A percentile compares a stretch with the other conserved stretches of the same genome.
Conservation (phyloP, 129 eudicot species). For the Chrysanthemum lavandulifolium region DNA sequence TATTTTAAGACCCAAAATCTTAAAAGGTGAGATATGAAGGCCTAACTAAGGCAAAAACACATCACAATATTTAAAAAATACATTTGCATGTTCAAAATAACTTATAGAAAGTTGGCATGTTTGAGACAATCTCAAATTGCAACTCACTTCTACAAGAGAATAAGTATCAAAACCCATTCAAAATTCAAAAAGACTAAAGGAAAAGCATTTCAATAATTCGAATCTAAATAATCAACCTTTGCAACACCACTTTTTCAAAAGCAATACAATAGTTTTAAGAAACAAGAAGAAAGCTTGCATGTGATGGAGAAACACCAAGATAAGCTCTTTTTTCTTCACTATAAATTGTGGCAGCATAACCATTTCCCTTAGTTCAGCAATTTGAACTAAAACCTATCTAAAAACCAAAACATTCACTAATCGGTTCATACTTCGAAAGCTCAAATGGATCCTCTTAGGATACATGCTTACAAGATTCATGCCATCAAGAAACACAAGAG, state of each 20-base stretch:
- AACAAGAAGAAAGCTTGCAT: constrained; percentile 30
- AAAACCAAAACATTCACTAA: background rate
- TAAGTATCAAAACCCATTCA: constrained; percentile 2
- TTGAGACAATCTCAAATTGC: too few species aligned
- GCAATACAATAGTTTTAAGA: constrained; percentile 30
- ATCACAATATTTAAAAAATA: too few species aligned
- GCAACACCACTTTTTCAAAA: constrained; percentile 41
- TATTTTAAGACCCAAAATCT: constrained; percentile 17
- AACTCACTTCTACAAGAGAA: constrained; percentile 1
- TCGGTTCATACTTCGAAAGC: background rate
- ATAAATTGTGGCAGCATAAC: constrained; percentile 29
- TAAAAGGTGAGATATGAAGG: constrained; percentile 22
- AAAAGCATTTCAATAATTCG: constrained; percentile 28
- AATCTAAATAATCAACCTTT: constrained; percentile 14
- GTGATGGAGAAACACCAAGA: constrained; percentile 31
- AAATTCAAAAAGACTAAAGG: constrained; percentile 14
- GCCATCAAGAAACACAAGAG: constrained; percentile 53
- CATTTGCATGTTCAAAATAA: too few species aligned
- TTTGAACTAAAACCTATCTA: background rate
- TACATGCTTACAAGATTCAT: constrained; percentile 49
- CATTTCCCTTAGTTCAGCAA: background rate
- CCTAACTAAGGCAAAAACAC: background rate
- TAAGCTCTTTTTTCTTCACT: constrained; percentile 27
- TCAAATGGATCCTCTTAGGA: constrained; percentile 45
- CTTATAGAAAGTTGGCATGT: too few species aligned